Conservation (phyloP, 2,329 filamentous ascomycete genomes). For the Epichloe glyceriae region DNA sequence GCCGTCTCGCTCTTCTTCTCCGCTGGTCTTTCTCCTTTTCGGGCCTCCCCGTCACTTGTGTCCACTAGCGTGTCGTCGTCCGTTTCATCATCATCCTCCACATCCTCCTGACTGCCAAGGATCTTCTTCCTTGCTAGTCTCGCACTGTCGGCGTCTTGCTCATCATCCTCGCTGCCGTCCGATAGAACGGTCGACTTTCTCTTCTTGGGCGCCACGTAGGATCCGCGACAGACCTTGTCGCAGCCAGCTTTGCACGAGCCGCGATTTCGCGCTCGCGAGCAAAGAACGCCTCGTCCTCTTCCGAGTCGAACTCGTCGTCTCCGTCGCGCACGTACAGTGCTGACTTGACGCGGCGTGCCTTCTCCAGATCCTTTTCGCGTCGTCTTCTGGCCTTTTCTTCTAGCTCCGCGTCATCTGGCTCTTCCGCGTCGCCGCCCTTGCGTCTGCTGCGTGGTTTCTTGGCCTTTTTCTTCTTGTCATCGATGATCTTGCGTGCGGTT, state of each 20-base stretch:
- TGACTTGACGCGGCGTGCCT: slow-evolving; percentile 70
- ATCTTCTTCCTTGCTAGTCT: slow-evolving; percentile 11
- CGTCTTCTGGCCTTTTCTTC: slow-evolving; percentile 49
- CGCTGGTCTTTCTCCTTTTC: slow-evolving; percentile 23
- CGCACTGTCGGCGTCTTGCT: slow-evolving; percentile 12
- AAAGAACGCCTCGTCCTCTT: slow-evolving; percentile 61
- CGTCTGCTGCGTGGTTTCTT: slow-evolving; percentile 32
- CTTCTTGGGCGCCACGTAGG: slow-evolving; percentile 13
- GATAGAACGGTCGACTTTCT: slow-evolving; percentile 14
- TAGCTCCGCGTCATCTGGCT: slow-evolving; percentile 48
- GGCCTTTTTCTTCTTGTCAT: slow-evolving; percentile 45
- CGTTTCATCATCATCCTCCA: slow-evolving; percentile 11
- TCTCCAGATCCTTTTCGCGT: slow-evolving; percentile 60
- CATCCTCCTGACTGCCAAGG: slow-evolving; percentile 13
- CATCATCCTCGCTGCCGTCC: slow-evolving; percentile 16
- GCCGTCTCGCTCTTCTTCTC: slow-evolving; percentile 10
- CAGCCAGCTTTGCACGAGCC: slow-evolving; percentile 33
- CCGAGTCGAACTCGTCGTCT: slow-evolving; percentile 80
- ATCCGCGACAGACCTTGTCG: slow-evolving; percentile 11
- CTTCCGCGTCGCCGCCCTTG: slow-evolving; percentile 30
- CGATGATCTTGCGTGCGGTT: slow-evolving; percentile 38
- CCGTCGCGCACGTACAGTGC: slow-evolving; percentile 67
- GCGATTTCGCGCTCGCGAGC: slow-evolving; percentile 51
- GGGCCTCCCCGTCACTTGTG: slow-evolving; percentile 20
- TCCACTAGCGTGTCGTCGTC: slow-evolving; percentile 19